Percentiles rank a stretch among this genome's conserved stretches.
Evolutionary conservation across 352 stramenopile genomes (phyloP).

Genomic region (Saprolegnia diclina): DNA sequence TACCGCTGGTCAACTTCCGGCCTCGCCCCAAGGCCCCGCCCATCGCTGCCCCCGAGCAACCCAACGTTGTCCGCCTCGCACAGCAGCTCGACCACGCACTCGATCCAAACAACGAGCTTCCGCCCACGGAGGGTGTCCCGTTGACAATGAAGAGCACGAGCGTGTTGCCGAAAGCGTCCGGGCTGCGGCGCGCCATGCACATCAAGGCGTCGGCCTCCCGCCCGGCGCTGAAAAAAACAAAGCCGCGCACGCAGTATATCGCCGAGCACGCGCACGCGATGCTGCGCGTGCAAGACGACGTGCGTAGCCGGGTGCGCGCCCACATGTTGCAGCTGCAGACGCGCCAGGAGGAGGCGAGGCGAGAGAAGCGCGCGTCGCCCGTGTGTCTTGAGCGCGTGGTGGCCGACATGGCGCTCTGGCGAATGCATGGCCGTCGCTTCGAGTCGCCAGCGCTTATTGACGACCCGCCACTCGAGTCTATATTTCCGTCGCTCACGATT

Average conservation of each 20-base stretch:
- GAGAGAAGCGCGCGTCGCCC: background rate
- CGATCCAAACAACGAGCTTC: background rate
- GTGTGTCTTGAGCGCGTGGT: background rate
- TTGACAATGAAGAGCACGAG: no score
- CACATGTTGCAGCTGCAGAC: background rate
- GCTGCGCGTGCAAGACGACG: background rate
- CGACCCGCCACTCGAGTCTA: background rate
- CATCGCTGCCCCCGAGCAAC: background rate
- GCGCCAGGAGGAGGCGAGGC: background rate
- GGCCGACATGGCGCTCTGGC: background rate
- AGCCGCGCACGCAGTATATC: conserved; percentile 8
- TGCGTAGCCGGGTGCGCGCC: background rate
- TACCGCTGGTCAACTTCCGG: background rate
- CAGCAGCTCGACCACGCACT: background rate
- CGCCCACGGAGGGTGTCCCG: no score
- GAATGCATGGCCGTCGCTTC: background rate
- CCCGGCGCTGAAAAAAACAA: background rate
- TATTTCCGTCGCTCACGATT: background rate
- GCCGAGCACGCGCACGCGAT: conserved; percentile 2
- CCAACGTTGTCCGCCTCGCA: background rate
- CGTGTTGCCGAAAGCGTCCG: no score
- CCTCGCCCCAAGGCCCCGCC: background rate
- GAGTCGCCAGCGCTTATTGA: background rate
- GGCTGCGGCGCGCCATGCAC: no score
- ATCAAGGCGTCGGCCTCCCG: no score